phyloP scores from a whole-genome alignment of 257 asterid genomes.

The Eustoma russellianum region DNA sequence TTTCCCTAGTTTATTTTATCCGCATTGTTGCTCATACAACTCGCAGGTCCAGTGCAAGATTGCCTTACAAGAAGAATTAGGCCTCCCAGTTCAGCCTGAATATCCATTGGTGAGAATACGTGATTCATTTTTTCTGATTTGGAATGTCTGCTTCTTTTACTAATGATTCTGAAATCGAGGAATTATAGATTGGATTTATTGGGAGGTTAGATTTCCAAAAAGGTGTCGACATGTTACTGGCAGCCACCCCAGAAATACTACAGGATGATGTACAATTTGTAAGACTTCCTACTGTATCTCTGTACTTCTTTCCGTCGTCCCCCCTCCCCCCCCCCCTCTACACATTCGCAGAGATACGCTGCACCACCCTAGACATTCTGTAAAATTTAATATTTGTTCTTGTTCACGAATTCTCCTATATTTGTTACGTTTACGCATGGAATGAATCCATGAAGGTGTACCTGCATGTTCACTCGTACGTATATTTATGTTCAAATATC shows the following conservation, averaged over 20 bases:
- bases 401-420: no score
- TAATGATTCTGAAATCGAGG: conserved; percentile 8
- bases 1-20: neutral
- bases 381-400: no score
- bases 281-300: conserved; percentile 11
- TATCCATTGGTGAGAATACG: conserved; percentile 62
- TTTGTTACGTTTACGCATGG: no score
- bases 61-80: conserved; percentile 83
- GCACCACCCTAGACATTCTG: no score
- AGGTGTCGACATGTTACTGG: conserved; percentile 86
- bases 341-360: no score
- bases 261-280: conserved; percentile 84
- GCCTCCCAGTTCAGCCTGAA: conserved; percentile 75
- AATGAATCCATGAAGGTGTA: no score
- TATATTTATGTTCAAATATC: no score
- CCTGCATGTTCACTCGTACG: no score
- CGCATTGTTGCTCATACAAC: neutral
- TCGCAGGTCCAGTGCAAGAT: conserved; percentile 67
- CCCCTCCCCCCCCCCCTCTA: no score
- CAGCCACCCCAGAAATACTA: conserved; percentile 83
- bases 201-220: conserved; percentile 96
- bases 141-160: conserved; percentile 8
- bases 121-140: neutral
- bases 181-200: conserved; percentile 76
- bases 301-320: no score